phyloP scores from a whole-genome alignment of 441 rosid species.

The Populus hybrid region DNA sequence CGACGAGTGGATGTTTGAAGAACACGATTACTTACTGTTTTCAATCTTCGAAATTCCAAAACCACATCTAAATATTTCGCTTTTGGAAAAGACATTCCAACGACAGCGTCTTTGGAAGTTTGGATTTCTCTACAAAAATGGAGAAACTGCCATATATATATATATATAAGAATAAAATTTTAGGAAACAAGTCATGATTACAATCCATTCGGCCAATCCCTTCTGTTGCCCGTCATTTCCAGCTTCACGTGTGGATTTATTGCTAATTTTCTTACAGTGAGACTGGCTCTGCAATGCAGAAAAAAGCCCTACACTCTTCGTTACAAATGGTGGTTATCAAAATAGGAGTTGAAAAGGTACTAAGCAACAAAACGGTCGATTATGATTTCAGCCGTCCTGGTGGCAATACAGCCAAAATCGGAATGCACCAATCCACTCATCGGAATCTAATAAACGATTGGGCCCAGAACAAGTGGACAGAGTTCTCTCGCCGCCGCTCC shows the following conservation, averaged over 20 bases:
- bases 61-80: too few species aligned
- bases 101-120: too few species aligned
- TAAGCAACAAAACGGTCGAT: conserved; percentile 20
- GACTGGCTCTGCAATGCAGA: neutral
- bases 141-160: too few species aligned
- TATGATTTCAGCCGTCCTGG: neutral
- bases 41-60: too few species aligned
- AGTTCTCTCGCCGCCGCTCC: neutral
- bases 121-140: too few species aligned
- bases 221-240: neutral
- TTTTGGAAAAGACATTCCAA: too few species aligned
- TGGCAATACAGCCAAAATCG: conserved; percentile 17
- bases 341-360: neutral
- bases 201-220: neutral
- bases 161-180: neutral
- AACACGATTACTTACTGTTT: too few species aligned
- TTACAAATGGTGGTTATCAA: neutral
- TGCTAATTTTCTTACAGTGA: neutral
- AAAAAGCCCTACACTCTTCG: neutral
- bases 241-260: neutral
- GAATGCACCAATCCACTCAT: conserved; percentile 19
- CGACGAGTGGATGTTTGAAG: neutral
- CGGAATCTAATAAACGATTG: conserved; percentile 5
- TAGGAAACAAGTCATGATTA: neutral
- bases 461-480: conserved; percentile 20